phyloP scores from a whole-genome alignment of 257 asterid species.

The Salvia rosmarinus region DNA sequence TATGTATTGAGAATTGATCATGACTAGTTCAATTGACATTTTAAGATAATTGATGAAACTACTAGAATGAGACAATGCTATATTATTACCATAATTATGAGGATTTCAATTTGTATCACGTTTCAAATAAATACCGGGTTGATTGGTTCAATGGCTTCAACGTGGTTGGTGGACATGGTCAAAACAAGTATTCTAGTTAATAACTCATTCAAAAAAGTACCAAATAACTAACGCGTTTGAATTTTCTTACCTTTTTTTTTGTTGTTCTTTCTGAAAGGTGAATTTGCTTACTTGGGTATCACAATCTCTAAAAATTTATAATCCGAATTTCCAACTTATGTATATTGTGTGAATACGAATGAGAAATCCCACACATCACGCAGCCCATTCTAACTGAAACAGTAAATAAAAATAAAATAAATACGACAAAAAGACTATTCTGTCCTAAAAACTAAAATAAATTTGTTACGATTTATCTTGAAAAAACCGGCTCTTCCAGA shows the following conservation, averaged over 20 bases:
- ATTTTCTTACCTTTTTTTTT: too few species aligned
- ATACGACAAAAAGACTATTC: background rate
- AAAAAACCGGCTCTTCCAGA: slow-evolving; percentile 48
- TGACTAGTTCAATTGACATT: too few species aligned
- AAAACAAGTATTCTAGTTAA: slow-evolving; percentile 19
- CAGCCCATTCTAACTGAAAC: background rate
- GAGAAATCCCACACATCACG: background rate
- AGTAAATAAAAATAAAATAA: background rate
- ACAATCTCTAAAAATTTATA: background rate
- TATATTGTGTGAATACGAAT: background rate
- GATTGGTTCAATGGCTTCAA: background rate
- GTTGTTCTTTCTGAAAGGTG: too few species aligned
- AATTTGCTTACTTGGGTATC: background rate
- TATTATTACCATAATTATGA: too few species aligned
- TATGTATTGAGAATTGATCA: too few species aligned
- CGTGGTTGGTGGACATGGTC: slow-evolving; percentile 4
- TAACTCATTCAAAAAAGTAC: slow-evolving; percentile 1
- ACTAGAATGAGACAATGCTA: background rate
- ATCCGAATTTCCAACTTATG: slow-evolving; percentile 6
- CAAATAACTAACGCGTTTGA: background rate
- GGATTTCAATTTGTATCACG: too few species aligned
- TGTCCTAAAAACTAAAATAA: background rate
- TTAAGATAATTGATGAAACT: background rate
- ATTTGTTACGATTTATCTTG: slow-evolving; percentile 30
- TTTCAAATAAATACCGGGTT: background rate